Evolutionary conservation across 2,329 filamentous ascomycete species (phyloP), one percentile per base, ranked within the genome.

Genomic region (Westerdykella ornata): DNA sequence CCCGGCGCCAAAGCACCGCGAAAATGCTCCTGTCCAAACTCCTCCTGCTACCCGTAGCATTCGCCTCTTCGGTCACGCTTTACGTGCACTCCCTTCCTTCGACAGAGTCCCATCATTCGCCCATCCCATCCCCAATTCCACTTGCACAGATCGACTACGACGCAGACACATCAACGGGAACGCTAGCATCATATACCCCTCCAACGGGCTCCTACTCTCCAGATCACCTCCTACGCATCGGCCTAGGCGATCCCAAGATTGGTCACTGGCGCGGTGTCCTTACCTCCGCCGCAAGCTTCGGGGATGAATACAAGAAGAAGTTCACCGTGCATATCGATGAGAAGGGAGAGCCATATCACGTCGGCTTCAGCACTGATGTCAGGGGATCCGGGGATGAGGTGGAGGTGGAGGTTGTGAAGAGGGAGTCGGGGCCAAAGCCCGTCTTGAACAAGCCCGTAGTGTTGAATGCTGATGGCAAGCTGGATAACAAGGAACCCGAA

Each of bases 1-100:
- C 34, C 13, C 6, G 29, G n/a, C 29, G 3, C 12, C 28, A 39
- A 8, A 19, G 5, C 13, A 38, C 37, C 36, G 35, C 45, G 52
- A 62, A 43, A 7, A 71, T 70, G 68, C 55, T 65, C 32, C 48
- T 65, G 43, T 45, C 58, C 39, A 54, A 53, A 31, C 54, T 65
- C 16, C 42, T 66, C 16, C 45, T 70, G 44, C 60, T 66, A 37
- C 54, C 67, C 14, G 39, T 65, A 40, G 62, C 68, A 39, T 45
- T 64, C 52, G 60, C 68, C 28, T 64, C 62, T n/a, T 56, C 60
- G 13, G 54, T 65, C 14, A 65, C 62, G 9, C 49, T 65, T 34
- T 65, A 63, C 45, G 52, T 62, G 69, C 90, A 96, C 71, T 89
- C 92, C 31, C 78, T 98, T 52, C 81, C 88, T 49, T 94, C 89